Evolutionary conservation across 495 filamentous ascomycete species (phyloP).

Genomic region (Cercophora scortea): DNA sequence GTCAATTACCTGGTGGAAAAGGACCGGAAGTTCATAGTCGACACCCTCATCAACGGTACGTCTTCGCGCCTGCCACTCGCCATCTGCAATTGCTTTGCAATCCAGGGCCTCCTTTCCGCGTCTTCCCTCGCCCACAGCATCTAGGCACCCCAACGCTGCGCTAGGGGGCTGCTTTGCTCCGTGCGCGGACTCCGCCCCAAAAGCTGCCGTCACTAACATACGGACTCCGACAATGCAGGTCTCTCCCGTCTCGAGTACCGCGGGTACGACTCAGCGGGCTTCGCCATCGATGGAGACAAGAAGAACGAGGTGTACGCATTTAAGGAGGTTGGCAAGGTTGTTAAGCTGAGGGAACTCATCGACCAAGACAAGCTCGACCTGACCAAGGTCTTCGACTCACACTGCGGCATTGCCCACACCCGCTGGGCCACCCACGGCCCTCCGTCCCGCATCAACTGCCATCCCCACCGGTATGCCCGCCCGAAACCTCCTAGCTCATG

Average conservation of each 20-base stretch:
- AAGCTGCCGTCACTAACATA: constrained; percentile 11
- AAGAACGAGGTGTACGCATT: constrained; percentile 95
- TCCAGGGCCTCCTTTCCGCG: constrained; percentile 2
- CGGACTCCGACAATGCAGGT: constrained; percentile 35
- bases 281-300: constrained; percentile 96
- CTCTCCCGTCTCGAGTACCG: constrained; percentile 87
- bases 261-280: constrained; percentile 93
- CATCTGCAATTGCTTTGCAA: neutral
- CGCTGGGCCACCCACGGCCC: constrained; percentile 97
- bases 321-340: constrained; percentile 99
- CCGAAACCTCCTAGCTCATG: no score
- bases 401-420: constrained; percentile 97
- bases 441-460: constrained; percentile 90
- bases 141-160: neutral
- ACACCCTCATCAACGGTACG: constrained; percentile 89
- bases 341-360: constrained; percentile 88
- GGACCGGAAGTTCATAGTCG: constrained; percentile 88
- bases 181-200: constrained; percentile 4
- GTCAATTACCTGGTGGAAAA: constrained; percentile 91
- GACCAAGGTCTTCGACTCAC: constrained; percentile 89
- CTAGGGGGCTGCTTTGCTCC: no score
- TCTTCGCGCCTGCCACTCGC: constrained; percentile 4
- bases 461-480: constrained; percentile 81
- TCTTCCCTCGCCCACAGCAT: constrained; percentile 3
- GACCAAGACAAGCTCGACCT: constrained; percentile 74